Base-by-base conservation (phyloP, 2,329 filamentous ascomycete genomes). In the Aspergillus cejpii region DNA sequence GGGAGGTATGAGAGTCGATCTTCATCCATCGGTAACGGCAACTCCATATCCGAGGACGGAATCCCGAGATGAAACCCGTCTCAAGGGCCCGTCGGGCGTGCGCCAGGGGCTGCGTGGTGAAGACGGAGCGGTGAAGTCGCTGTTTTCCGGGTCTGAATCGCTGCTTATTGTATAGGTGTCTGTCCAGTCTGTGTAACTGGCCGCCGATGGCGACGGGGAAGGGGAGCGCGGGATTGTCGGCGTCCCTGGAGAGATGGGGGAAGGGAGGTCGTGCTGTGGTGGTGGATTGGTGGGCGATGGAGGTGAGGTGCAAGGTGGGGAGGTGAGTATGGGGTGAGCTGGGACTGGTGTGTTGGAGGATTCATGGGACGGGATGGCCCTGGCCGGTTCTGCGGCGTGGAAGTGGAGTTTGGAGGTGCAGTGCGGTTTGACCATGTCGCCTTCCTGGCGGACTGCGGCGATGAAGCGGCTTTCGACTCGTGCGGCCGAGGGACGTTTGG, bases 401-500 rank as follows among this genome's bases (percentile, higher is more conserved):
- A 34, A 6, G 15, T 44, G 36, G 3, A 56, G 23, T 20, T 45
- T 33, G 26, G 52, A 56, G 2, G 47, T 44, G 34, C 54, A 56
- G 39, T 55, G 53, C 14, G 50, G 27, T 7, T 31, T 23, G 14
- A 43, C 39, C 8, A 39, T 43, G 5, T 37, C 37, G 8, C 45
- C 45, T 24, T 50, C 6, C 19, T 47, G 50, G 19, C 48, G 44
- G 20, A 53, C 41, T 10, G 43, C 39, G 15, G 15, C 34, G 5
- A 49, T 39, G n/a, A 56, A 55, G 4, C 44, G 37, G 24, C 51
- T 43, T 34, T 63, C 56, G 3, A 70, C 62, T 2, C 62, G 52
- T 2, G 53, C 50, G 11, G 65, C 66, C 3, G 52, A 53, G 5
- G 65, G 61, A 3, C 69, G 55, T 6, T 51, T 54, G 37, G 52